Percentiles rank a stretch among this genome's conserved stretches.
These are phyloP conservation scores for Neofusicoccum cordaticola DNA, from an alignment of 2,329 filamentous ascomycete genomes.

Conservation along the genomic window DNA sequence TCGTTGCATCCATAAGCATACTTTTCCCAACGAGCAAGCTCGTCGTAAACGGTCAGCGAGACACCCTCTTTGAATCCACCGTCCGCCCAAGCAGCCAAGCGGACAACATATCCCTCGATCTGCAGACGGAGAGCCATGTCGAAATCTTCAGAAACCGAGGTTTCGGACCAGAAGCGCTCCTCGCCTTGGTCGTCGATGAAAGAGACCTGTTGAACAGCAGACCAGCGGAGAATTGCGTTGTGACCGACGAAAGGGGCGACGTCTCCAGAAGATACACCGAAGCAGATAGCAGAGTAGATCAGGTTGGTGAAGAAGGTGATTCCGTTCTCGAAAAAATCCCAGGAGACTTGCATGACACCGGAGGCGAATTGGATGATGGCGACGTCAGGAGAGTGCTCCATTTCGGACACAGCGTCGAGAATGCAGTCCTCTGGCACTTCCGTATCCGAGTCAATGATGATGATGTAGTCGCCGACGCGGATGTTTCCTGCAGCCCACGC, in stretches of 20 bases:
- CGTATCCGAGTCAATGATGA: conserved; percentile 58
- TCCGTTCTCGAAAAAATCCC: conserved; percentile 17
- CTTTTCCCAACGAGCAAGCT: conserved; percentile 70
- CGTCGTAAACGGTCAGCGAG: conserved; percentile 70
- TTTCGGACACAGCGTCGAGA: conserved; percentile 75
- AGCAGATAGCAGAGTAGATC: conserved; percentile 71
- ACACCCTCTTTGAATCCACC: conserved; percentile 73
- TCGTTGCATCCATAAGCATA: conserved; percentile 71
- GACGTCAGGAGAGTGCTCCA: conserved; percentile 76
- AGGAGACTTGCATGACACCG: conserved; percentile 16
- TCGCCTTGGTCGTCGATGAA: conserved; percentile 57
- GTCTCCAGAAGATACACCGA: conserved; percentile 68
- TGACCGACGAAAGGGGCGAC: conserved; percentile 75
- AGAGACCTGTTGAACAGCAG: conserved; percentile 58
- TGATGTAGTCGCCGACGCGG: conserved; percentile 57
- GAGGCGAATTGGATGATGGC: conserved; percentile 50
- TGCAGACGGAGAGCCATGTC: conserved; percentile 73
- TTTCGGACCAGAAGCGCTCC: conserved; percentile 72
- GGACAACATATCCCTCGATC: conserved; percentile 64
- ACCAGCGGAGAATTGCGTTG: conserved; percentile 73
- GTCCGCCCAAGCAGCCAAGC: conserved; percentile 65
- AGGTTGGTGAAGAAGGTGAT: conserved; percentile 79
- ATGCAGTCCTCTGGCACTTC: conserved; percentile 75
- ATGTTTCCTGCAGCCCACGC: conserved; percentile 85
- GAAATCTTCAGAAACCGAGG: conserved; percentile 74